Base-by-base conservation (phyloP, 208 protist genomes). In the Strigomonas culicis region DNA sequence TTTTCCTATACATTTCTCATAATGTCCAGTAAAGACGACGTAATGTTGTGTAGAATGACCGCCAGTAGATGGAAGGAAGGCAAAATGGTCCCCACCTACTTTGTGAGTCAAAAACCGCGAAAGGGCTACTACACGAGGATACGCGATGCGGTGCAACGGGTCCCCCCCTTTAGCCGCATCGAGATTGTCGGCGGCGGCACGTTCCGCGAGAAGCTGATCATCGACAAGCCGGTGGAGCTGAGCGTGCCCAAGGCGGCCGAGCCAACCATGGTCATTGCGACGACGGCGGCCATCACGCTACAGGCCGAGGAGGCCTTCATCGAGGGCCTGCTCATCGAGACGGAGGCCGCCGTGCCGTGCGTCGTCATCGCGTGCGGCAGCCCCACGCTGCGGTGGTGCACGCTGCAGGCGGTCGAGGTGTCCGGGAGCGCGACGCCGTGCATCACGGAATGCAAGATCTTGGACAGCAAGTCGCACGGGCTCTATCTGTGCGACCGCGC, bases 221-320 rank as follows among this genome's bases (percentile, higher is more conserved):
- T 84, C 1, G 66, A 77, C 65, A 80, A 80, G 62, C 69, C 70
- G 19, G 17, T 84, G 11, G 79, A 84, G 55, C 63, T 84, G 19
- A 49, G 73, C 49, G 61, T 70, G 31, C 36, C 43, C n/a, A 78
- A 80, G 55, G 59, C 47, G 24, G 28, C 44, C 49, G 69, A 73
- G 0, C 25, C 43, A 25, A 51, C 74, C 27, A 50, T 67, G 21
- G n/a, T 84, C 7, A 30, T 65, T n/a, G 65, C 46, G 71, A 61
- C 68, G 39, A 52, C 52, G 17, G 69, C 69, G 24, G 34, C 70
- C 19, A 2, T 84, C 44, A 65, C 66, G 6, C 57, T 77, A 13
- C 53, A 73, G 19, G 63, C 67, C 36, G 68, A 70, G 10, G 79
- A 84, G 65, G 71, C 70, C 17, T 59, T 63, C 44, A 41, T 84